Evolutionary conservation across 805 yeast genomes (phyloP), one percentile per base, ranked within the genome.

Genomic region (Wickerhamomyces xylosicus): DNA sequence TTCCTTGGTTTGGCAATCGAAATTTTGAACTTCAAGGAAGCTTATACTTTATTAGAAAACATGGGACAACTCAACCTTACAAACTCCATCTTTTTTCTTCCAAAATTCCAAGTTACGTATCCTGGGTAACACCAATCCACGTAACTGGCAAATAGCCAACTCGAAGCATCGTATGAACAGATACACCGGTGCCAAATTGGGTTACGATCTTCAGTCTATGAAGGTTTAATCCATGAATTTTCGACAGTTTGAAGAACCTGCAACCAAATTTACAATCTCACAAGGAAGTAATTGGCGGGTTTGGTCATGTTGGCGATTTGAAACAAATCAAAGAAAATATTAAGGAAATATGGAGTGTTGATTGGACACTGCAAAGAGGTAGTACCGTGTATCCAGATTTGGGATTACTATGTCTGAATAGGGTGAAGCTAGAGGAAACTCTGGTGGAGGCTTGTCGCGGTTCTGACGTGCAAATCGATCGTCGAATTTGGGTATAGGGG

Each of bases 271-370:
- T 50, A 20, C 32, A 42, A 4, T 41, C 52, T 5, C 52, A 52
- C 35, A 49, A 37, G 31, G 47, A 46, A n/a, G 31, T 50, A 17
- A 39, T 52, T 11, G 35, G 44, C 34, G 56, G 56, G 3, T 49
- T 50, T 36, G 47, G 44, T 3, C 43, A 42, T 20, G 19, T 35
- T 20, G 49, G 48, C 3, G 43, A 41, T 15, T 29, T 52, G 9
- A 22, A 38, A 7, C 54, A 46, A n/a, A 45, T 49, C 10, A 43
- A 48, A 36, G 17, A 33, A 5, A 49, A 52, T 16, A 44, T 52
- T 14, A 16, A 33, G 6, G 33, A 41, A 34, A 41, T 49, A 0
- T 52, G 56, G 56, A 54, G 54, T 5, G 44, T 52, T 14, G 29
- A 28, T 21, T 8, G 16, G 5, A 28, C 6, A 8, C n/a, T 48